phyloP scores from a whole-genome alignment of 2,329 filamentous ascomycete species.

The Tolypocladium amazonense region DNA sequence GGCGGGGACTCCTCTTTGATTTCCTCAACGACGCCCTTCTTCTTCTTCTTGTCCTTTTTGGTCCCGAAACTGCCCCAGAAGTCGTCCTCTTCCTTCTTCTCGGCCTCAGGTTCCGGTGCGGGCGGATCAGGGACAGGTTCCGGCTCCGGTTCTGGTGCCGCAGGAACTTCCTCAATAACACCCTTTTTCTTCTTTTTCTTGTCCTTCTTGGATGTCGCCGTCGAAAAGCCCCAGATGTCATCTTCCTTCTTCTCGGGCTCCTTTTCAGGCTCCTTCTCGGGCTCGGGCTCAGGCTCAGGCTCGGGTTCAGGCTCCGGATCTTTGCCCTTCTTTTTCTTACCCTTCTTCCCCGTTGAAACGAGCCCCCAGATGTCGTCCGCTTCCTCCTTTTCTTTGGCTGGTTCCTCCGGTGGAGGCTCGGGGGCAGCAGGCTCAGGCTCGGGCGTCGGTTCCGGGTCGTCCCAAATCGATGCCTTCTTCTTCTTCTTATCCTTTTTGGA shows the following conservation, averaged over 20 bases:
- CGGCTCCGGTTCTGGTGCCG: conserved; percentile 4
- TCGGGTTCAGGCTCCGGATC: conserved; percentile 1
- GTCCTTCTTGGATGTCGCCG: conserved; percentile 14
- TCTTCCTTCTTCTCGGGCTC: conserved; percentile 13
- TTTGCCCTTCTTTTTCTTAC: conserved; percentile 13
- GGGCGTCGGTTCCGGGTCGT: conserved; percentile 9
- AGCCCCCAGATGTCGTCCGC: conserved; percentile 16
- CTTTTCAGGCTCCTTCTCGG: conserved; percentile 13
- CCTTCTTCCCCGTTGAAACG: conserved; percentile 7
- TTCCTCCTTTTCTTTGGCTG: conserved; percentile 8
- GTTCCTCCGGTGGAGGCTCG: conserved; percentile 1
- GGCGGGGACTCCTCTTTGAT: conserved; percentile 7
- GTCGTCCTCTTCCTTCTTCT: conserved; percentile 18
- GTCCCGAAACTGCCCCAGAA: conserved; percentile 14
- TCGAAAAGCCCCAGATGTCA: conserved; percentile 14
- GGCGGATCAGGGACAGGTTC: conserved; percentile 5
- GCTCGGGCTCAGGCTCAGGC: conserved; percentile 4
- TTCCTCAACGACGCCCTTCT: conserved; percentile 12
- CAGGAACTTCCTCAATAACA: conserved; percentile 9
- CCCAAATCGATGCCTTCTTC: conserved; percentile 13
- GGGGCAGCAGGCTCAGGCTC: conserved; percentile 10
- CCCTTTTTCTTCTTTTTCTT: conserved; percentile 17
- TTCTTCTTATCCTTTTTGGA: conserved; percentile 21
- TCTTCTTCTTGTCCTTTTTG: conserved; percentile 20
- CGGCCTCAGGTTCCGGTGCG: conserved; percentile 9